Evolutionary conservation across 2,329 filamentous ascomycete species (phyloP).

Genomic region (Dendryphion nanum): DNA sequence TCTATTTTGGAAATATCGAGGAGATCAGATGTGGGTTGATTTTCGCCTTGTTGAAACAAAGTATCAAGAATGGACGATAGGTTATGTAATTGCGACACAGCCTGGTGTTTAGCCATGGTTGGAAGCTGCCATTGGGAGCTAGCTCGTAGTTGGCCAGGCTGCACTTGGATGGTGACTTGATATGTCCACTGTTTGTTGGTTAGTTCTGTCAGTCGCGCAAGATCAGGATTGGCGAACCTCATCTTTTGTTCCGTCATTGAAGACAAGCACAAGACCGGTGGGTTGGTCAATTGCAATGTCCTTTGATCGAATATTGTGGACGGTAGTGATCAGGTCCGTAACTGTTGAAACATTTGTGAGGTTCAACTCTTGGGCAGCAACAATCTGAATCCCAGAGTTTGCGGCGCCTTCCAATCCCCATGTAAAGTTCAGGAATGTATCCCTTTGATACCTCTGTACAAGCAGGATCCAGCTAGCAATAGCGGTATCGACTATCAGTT

Average conservation of each 20-base stretch:
- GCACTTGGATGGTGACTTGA: conserved; percentile 23
- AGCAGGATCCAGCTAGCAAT: conserved; percentile 32
- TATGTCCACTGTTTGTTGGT: conserved; percentile 29
- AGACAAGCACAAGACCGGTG: conserved; percentile 9
- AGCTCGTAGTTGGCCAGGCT: conserved; percentile 30
- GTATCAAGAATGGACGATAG: conserved; percentile 36
- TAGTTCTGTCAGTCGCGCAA: background rate
- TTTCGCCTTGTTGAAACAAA: conserved; percentile 31
- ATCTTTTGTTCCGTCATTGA: conserved; percentile 29
- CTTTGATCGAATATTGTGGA: conserved; percentile 13
- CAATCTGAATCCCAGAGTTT: conserved; percentile 10
- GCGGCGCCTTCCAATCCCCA: conserved; percentile 22
- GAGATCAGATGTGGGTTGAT: conserved; percentile 15
- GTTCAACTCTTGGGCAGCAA: conserved; percentile 18
- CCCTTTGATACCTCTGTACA: conserved; percentile 30
- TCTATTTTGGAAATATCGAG: conserved; percentile 34
- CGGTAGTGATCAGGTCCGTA: conserved; percentile 13
- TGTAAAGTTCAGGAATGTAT: conserved; percentile 28
- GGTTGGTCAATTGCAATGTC: conserved; percentile 4
- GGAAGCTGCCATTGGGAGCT: conserved; percentile 44
- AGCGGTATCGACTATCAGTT: conserved; percentile 25
- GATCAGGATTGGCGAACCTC: conserved; percentile 19
- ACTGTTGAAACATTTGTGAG: conserved; percentile 13
- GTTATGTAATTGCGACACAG: conserved; percentile 43
- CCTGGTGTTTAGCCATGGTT: conserved; percentile 44